Evolutionary conservation across 2,329 filamentous ascomycete genomes (phyloP).

Genomic region (Stemphylium lycopersici): DNA sequence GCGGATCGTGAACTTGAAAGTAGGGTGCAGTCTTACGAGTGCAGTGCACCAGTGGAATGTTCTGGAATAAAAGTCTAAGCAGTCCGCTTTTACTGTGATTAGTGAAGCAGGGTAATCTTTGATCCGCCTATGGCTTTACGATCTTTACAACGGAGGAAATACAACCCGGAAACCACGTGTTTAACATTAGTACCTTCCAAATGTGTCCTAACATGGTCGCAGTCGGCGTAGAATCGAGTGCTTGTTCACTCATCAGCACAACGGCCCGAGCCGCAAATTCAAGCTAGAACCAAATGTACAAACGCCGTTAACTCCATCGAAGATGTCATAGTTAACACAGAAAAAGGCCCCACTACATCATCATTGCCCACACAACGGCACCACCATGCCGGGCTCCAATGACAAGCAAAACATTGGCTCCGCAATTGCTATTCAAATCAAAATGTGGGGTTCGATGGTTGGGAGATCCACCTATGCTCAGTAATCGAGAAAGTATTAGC

Average conservation of each 20-base stretch:
- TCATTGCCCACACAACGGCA: conserved; percentile 1
- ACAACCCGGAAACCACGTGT: not conserved
- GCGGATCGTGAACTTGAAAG: no score
- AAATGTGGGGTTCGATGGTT: conserved; percentile 1
- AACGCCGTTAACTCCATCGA: conserved; percentile 4
- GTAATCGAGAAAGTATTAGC: not conserved
- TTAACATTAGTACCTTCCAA: no score
- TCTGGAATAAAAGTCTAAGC: no score
- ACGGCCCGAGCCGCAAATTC: not conserved
- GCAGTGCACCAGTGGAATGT: no score
- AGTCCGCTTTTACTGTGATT: no score
- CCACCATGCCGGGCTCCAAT: not conserved
- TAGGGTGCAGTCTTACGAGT: no score
- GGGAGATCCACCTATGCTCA: not conserved
- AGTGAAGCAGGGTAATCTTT: not conserved
- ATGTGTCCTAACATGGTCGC: no score
- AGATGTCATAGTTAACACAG: not conserved
- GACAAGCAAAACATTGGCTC: not conserved
- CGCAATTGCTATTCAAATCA: not conserved
- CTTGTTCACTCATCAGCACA: not conserved
- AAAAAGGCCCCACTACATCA: not conserved
- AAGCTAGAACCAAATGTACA: not conserved
- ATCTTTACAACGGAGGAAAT: not conserved
- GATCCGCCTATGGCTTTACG: not conserved
- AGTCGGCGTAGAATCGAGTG: no score